phyloP scores from a whole-genome alignment of 257 asterid genomes.

The Solanum bukasovii region DNA sequence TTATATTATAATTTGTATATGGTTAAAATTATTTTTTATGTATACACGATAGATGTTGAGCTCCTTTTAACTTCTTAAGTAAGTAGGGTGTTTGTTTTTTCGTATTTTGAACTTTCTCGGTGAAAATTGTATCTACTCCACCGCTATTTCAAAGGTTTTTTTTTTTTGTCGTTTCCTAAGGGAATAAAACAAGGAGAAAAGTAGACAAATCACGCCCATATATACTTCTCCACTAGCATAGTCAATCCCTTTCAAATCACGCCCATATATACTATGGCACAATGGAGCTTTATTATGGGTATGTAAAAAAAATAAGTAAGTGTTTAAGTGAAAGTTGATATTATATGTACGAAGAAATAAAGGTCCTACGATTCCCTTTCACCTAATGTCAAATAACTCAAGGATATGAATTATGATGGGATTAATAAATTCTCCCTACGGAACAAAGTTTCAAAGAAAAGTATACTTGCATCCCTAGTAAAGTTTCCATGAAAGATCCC shows the following conservation, averaged over 20 bases:
- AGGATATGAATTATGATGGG: not conserved
- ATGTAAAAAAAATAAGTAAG: too few relatives aligned
- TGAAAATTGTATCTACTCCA: too few relatives aligned
- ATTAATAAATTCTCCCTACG: not conserved
- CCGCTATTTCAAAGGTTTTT: too few relatives aligned
- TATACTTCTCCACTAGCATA: not conserved
- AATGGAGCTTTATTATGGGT: too few relatives aligned
- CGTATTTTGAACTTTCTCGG: not conserved
- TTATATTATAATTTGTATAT: too few relatives aligned
- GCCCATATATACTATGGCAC: too few relatives aligned
- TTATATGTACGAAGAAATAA: not conserved
- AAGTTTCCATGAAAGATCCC: not conserved
- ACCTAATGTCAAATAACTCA: not conserved
- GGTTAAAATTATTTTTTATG: too few relatives aligned
- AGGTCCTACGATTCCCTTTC: not conserved
- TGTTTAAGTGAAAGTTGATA: too few relatives aligned
- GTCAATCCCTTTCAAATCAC: not conserved
- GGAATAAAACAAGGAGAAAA: not conserved
- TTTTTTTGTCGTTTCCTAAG: not conserved
- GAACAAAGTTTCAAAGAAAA: not conserved
- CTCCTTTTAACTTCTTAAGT: too few relatives aligned
- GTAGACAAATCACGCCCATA: not conserved
- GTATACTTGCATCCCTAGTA: not conserved
- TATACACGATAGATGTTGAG: too few relatives aligned
- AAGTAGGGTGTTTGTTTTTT: not conserved